Conservation (phyloP, 2,329 filamentous ascomycete genomes). For the Fusarium luffae region DNA sequence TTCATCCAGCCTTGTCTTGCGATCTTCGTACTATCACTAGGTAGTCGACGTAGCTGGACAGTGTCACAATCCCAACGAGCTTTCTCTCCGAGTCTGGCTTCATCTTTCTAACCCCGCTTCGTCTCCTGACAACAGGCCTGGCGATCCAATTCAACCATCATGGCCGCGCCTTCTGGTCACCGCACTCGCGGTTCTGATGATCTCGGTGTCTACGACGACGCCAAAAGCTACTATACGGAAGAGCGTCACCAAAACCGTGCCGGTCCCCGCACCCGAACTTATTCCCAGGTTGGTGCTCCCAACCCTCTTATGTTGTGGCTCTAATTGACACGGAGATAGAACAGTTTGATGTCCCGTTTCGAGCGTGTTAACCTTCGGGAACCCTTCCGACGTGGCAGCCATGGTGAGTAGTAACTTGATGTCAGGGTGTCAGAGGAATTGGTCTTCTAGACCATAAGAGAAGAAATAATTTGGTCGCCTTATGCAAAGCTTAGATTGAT, state of each 20-base stretch:
- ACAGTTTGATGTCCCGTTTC: constrained; percentile 64
- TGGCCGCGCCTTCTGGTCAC: constrained; percentile 47
- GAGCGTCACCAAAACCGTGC: constrained; percentile 64
- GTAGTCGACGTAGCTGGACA: constrained; percentile 22
- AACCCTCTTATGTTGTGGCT: background rate
- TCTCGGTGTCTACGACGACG: constrained; percentile 66
- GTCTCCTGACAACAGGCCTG: constrained; percentile 9
- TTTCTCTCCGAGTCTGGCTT: background rate
- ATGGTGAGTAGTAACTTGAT: constrained; percentile 57
- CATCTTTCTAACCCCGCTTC: constrained; percentile 18
- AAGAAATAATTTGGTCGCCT: no score
- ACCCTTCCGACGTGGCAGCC: constrained; percentile 68
- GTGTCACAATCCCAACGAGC: constrained; percentile 9
- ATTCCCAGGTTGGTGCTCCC: constrained; percentile 60
- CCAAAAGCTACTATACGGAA: constrained; percentile 68
- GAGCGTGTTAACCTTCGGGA: constrained; percentile 63
- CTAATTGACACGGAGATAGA: constrained; percentile 55
- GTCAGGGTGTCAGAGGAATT: no score
- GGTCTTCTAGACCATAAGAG: no score
- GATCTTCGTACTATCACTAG: constrained; percentile 6
- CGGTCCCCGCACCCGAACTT: constrained; percentile 65
- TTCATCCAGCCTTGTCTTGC: background rate
- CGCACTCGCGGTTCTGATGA: constrained; percentile 56
- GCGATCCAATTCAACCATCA: constrained; percentile 26
- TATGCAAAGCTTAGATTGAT: no score